Conservation (phyloP, 2,329 filamentous ascomycete species). For the Fusarium sp. region DNA sequence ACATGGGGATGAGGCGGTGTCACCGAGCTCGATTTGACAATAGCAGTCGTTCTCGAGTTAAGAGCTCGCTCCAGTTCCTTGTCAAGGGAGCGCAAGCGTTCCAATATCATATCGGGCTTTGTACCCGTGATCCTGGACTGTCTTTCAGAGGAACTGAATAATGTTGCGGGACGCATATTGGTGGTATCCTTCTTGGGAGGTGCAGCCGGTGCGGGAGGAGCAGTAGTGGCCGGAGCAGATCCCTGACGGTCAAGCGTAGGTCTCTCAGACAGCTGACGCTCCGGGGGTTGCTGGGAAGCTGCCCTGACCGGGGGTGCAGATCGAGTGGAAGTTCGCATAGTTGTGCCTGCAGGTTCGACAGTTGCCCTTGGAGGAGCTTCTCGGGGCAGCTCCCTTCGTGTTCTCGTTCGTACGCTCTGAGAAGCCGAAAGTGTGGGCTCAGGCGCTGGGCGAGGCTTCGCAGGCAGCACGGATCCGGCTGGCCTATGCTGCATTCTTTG, state of each 20-base stretch:
- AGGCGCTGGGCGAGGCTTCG: slow-evolving; percentile 42
- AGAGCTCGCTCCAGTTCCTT: slow-evolving; percentile 70
- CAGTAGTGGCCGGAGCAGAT: slow-evolving; percentile 30
- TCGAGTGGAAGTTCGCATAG: slow-evolving; percentile 45
- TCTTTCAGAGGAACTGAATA: slow-evolving; percentile 67
- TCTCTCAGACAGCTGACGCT: slow-evolving; percentile 40
- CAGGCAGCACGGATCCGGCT: slow-evolving; percentile 35
- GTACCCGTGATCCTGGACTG: slow-evolving; percentile 63
- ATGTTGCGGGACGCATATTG: slow-evolving; percentile 55
- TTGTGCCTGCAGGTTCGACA: slow-evolving; percentile 42
- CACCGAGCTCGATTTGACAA: slow-evolving; percentile 65
- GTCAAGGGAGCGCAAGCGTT: slow-evolving; percentile 67
- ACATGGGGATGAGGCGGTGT: slow-evolving; percentile 69
- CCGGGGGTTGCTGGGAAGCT: slow-evolving; percentile 43
- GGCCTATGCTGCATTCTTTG: slow-evolving; percentile 69
- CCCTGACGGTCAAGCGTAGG: slow-evolving; percentile 45
- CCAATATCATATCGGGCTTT: slow-evolving; percentile 67
- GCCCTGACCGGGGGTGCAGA: slow-evolving; percentile 45
- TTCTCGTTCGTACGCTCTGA: slow-evolving; percentile 47
- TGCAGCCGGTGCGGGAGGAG: slow-evolving; percentile 40
- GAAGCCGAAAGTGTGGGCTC: slow-evolving; percentile 43
- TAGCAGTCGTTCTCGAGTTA: slow-evolving; percentile 71
- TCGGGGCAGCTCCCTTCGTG: slow-evolving; percentile 45
- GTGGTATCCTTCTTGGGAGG: slow-evolving; percentile 46
- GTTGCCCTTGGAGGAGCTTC: slow-evolving; percentile 41